phyloP scores from a whole-genome alignment of 2,329 filamentous ascomycete species.

The Fusarium sp. region DNA sequence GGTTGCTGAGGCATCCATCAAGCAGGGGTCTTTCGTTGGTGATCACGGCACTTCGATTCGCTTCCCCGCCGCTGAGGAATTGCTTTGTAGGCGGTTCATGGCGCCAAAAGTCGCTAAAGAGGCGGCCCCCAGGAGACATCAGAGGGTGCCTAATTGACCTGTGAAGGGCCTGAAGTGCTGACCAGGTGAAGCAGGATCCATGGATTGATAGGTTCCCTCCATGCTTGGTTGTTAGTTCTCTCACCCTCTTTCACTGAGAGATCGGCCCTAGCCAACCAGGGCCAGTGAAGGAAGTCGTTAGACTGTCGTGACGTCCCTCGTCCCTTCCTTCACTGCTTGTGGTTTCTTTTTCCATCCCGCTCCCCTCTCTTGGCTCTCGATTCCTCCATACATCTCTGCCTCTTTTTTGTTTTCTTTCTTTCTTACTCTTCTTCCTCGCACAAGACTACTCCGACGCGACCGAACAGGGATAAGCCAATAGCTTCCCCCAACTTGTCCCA shows the following conservation, averaged over 20 bases:
- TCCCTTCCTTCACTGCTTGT: slow-evolving; percentile 29
- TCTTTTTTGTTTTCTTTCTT: slow-evolving; percentile 13
- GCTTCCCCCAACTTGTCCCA: slow-evolving; percentile 16
- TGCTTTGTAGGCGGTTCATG: slow-evolving; percentile 22
- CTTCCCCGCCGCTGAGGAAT: neutral
- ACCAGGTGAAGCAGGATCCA: neutral
- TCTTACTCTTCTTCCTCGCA: slow-evolving; percentile 2
- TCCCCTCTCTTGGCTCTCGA: slow-evolving; percentile 29
- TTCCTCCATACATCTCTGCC: slow-evolving; percentile 3
- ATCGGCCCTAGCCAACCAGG: slow-evolving; percentile 30
- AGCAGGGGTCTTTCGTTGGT: slow-evolving; percentile 25
- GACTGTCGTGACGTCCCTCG: slow-evolving; percentile 35
- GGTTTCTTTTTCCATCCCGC: slow-evolving; percentile 34
- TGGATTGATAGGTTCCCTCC: neutral
- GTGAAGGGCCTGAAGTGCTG: slow-evolving; percentile 7
- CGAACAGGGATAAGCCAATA: slow-evolving; percentile 15
- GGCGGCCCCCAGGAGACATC: slow-evolving; percentile 1
- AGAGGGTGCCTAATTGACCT: slow-evolving; percentile 26
- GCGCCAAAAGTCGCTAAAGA: neutral
- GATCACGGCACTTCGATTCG: slow-evolving; percentile 27
- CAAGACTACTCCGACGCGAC: slow-evolving; percentile 9
- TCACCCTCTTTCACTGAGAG: neutral
- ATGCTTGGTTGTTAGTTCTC: neutral
- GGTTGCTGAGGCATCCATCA: slow-evolving; percentile 44
- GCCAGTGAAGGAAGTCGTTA: slow-evolving; percentile 1